Evolutionary conservation across 148 eudicot species (phyloP), one percentile per base, ranked within the genome.

Genomic region (Chenopodium berlandieri): DNA sequence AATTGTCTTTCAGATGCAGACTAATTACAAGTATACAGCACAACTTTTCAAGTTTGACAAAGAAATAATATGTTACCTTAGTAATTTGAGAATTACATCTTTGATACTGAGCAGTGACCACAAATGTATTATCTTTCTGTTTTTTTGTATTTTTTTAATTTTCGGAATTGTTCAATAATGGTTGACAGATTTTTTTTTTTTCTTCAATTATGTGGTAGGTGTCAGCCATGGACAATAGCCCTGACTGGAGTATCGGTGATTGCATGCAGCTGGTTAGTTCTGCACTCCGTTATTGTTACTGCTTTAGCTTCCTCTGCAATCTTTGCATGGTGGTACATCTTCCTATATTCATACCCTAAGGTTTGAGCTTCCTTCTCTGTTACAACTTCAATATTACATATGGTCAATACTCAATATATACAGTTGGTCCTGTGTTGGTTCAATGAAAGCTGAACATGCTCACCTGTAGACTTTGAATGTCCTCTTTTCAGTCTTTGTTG

Each of bases 181-280:
- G 4, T 44, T 34, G 79, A 48, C 4, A 22, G 19, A 63, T 58
- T 65, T 25, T 65, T 25, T 65, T 25, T 34, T 74, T 47, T 27
- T 48, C 47, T 58, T 16, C 54, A 11, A 65, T 71, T 71, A 14
- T 73, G 79, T 40, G 68, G 66, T 80, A 96, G 99, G 99, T 96
- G 99, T 78, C 99, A 96, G 83, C 99, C 99, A 27, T 96, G 98
- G 99, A 94, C 98, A 11, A 96, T 96, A 82, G 80, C 82, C 10
- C 85, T 94, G 75, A 94, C 98, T 1, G 99, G 99, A 47, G 87
- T 78, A 14, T 73, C 87, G 52, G 88, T 88, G 54, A 80, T 94
- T 74, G 82, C 89, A 4, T 79, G 74, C 27, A 96, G 99, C 88
- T 96, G 99, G 99, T 84, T 96, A 52, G 63, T 93, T 73, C 83